Percentiles rank a stretch among this genome's conserved stretches.
phyloP scores from a whole-genome alignment of 306 rosid species.

The Castanopsis chinensis region DNA sequence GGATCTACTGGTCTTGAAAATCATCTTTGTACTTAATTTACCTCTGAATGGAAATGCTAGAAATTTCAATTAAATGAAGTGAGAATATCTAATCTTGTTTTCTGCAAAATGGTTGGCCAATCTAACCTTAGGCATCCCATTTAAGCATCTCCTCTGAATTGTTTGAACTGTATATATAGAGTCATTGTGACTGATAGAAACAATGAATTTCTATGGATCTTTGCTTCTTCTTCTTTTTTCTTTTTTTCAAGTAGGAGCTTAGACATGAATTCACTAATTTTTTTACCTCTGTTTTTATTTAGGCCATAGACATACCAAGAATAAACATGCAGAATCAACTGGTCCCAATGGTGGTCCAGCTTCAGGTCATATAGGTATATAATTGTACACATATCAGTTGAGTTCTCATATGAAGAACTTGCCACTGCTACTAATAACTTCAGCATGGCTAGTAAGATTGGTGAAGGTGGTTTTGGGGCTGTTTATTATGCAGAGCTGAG shows the following conservation, averaged over 20 bases:
- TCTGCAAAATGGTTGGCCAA: not conserved
- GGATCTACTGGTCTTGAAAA: no score
- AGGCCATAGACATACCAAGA: constrained; percentile 36
- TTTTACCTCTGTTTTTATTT: constrained; percentile 15
- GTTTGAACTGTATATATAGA: not conserved
- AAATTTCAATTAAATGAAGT: not conserved
- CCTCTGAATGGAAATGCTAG: not conserved
- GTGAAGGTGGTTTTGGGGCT: constrained; percentile 88
- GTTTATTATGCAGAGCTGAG: constrained; percentile 84
- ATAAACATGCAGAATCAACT: constrained; percentile 46
- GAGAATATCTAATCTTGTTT: not conserved
- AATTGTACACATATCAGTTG: constrained; percentile 62
- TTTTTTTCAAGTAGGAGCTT: not conserved
- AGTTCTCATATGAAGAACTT: constrained; percentile 76
- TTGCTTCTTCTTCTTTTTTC: no score
- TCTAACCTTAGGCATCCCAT: not conserved
- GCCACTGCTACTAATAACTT: constrained; percentile 72
- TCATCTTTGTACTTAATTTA: no score
- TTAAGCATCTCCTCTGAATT: constrained; percentile 1
- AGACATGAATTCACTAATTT: not conserved
- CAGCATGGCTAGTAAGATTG: constrained; percentile 71
- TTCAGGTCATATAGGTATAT: constrained; percentile 45
- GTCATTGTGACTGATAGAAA: not conserved
- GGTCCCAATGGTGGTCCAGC: constrained; percentile 28
- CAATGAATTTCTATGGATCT: not conserved